Base-by-base conservation (phyloP, 73 alveolate species). In the Symbiodinium pilosum region DNA sequence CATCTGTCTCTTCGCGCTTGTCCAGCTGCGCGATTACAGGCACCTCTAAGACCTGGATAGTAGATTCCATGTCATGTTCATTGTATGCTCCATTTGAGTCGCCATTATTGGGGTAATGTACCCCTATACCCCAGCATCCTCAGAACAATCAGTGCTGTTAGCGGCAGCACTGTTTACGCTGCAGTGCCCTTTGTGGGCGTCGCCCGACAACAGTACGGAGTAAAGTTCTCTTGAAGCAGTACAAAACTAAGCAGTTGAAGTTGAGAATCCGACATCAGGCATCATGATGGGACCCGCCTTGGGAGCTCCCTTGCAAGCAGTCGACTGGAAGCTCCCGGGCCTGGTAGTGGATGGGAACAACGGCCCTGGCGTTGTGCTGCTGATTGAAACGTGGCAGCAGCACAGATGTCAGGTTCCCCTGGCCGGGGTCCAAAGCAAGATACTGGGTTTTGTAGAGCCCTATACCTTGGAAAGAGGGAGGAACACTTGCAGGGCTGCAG, bases 11-110 rank as follows among this genome's bases (percentile, higher is more conserved):
- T 4, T 88, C 95, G 32, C 95, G 95, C 38, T 44, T 88, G 28
- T 52, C 95, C 26, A 88, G 95, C 75, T 88, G 95, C 20, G 95
- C 71, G 54, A 88, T 88, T 86, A 88, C 95, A 88, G 95, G 95
- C 41, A 16, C 6, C 24, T 28, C 36, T n/a, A n/a, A n/a, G n/a
- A n/a, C n/a, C n/a, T n/a, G n/a, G n/a, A n/a, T n/a, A n/a, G n/a
- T n/a, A n/a, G n/a, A n/a, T n/a, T n/a, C n/a, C n/a, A n/a, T n/a
- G n/a, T n/a, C n/a, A n/a, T n/a, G n/a, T n/a, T n/a, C n/a, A n/a
- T n/a, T n/a, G n/a, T n/a, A n/a, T n/a, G n/a, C n/a, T n/a, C n/a
- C n/a, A n/a, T n/a, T n/a, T n/a, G n/a, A n/a, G n/a, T n/a, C n/a
- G n/a, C n/a, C n/a, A n/a, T n/a, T n/a, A n/a, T n/a, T n/a, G n/a